These are phyloP conservation scores for Cyberlindnera xishuangbannaensis DNA, from an alignment of 805 yeast genomes.

Conservation along the genomic window DNA sequence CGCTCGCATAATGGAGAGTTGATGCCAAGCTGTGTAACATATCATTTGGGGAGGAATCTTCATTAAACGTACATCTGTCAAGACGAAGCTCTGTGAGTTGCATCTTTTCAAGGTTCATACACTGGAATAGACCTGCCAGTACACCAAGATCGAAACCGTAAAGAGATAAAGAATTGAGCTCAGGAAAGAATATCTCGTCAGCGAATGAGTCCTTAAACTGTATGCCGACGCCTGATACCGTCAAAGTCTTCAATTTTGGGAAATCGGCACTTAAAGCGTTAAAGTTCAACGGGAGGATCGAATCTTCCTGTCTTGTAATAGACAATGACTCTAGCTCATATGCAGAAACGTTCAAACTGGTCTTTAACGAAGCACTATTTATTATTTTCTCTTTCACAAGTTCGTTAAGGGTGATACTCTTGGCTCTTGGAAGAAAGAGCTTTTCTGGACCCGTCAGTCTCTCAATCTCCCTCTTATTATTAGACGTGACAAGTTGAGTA, in stretches of 20 bases:
- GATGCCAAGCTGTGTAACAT: background rate
- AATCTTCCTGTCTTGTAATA: constrained; percentile 1
- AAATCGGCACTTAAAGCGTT: constrained; percentile 1
- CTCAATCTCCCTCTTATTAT: background rate
- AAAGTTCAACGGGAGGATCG: constrained; percentile 1
- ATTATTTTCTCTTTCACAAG: background rate
- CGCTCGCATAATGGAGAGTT: constrained; percentile 1
- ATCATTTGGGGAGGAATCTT: background rate
- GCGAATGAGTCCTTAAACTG: background rate
- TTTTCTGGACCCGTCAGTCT: constrained; percentile 1
- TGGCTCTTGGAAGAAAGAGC: background rate
- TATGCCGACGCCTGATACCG: constrained; percentile 1
- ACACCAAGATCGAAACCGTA: constrained; percentile 1
- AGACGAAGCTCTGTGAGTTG: constrained; percentile 1
- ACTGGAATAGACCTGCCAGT: constrained; percentile 1
- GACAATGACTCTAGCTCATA: constrained; percentile 3
- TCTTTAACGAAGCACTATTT: too few species aligned
- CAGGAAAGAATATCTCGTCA: background rate
- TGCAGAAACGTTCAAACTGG: constrained; percentile 2
- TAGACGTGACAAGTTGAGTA: constrained; percentile 1
- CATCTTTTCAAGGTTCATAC: constrained; percentile 1
- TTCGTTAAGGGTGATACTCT: background rate
- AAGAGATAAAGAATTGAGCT: background rate
- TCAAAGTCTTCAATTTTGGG: constrained; percentile 3
- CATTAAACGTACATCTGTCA: constrained; percentile 2